Conservation (phyloP, 371 early-diverging fungal species). For the Mortierella sp. region DNA sequence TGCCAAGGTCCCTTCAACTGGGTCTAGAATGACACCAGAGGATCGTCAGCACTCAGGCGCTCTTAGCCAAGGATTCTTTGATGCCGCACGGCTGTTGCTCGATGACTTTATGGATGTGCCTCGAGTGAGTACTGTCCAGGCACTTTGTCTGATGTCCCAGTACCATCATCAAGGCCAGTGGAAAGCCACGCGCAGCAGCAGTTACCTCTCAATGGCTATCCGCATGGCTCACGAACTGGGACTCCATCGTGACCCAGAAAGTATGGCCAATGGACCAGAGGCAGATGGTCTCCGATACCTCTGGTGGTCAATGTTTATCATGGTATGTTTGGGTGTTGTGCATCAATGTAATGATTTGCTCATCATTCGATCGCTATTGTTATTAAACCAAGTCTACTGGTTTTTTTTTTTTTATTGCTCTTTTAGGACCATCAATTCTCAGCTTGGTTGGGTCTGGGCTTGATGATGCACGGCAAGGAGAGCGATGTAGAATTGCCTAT, state of each 20-base stretch:
- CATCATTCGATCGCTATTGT: neutral
- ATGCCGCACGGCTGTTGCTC: conserved; percentile 66
- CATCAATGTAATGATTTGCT: neutral
- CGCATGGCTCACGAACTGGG: conserved; percentile 83
- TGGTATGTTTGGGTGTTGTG: conserved; percentile 22
- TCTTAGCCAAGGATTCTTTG: conserved; percentile 59
- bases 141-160: conserved; percentile 77
- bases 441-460: conserved; percentile 50
- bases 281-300: conserved; percentile 48
- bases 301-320: conserved; percentile 58
- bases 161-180: conserved; percentile 74
- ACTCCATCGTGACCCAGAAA: conserved; percentile 62
- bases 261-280: conserved; percentile 32
- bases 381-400: too few relatives aligned
- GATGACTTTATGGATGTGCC: conserved; percentile 79
- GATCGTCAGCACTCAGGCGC: conserved; percentile 8
- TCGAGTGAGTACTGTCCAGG: conserved; percentile 75
- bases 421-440: conserved; percentile 56
- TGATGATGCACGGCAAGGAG: conserved; percentile 54
- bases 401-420: neutral
- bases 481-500: conserved; percentile 49
- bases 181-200: conserved; percentile 72
- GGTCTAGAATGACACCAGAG: too few relatives aligned
- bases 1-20: conserved; percentile 30
- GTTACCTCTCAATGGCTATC: conserved; percentile 80